A percentile compares a stretch with the other conserved stretches of the same genome.
Conservation (phyloP, 257 asterid species). For the Gynochthodes officinalis region DNA sequence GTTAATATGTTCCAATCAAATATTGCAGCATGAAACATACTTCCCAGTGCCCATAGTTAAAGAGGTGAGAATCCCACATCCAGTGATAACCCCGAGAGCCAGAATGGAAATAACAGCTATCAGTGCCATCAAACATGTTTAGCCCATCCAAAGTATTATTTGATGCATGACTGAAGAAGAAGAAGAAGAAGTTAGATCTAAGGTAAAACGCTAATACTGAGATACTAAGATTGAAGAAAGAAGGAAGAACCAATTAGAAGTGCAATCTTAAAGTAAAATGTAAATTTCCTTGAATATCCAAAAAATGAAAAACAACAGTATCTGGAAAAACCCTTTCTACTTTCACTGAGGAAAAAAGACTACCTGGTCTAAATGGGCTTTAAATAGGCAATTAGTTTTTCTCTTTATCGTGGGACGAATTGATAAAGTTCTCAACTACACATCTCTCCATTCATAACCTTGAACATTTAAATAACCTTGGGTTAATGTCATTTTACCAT, state of each 20-base stretch:
- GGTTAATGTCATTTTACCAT: not conserved
- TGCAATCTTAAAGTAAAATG: not conserved
- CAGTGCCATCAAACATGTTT: constrained; percentile 99
- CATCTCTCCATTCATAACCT: not conserved
- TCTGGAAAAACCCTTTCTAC: not conserved
- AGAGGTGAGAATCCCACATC: constrained; percentile 99
- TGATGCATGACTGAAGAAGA: constrained; percentile 96
- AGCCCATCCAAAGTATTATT: constrained; percentile 98
- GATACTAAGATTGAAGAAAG: not conserved
- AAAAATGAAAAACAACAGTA: not conserved
- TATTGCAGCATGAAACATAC: constrained; percentile 44
- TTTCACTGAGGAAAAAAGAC: constrained; percentile 4
- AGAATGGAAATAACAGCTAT: constrained; percentile 93
- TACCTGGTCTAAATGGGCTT: not conserved
- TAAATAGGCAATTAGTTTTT: not conserved
- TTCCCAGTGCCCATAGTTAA: constrained; percentile 99
- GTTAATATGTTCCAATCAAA: not conserved
- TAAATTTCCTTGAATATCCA: not conserved
- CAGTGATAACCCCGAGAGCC: constrained; percentile 92
- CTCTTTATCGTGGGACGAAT: not conserved
- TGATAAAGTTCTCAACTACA: not conserved
- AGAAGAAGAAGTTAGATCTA: constrained; percentile 15
- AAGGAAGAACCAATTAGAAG: not conserved
- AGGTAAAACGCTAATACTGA: not conserved
- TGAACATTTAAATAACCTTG: not conserved